phyloP scores from a whole-genome alignment of 352 stramenopile genomes.

The Phytophthora sojae region DNA sequence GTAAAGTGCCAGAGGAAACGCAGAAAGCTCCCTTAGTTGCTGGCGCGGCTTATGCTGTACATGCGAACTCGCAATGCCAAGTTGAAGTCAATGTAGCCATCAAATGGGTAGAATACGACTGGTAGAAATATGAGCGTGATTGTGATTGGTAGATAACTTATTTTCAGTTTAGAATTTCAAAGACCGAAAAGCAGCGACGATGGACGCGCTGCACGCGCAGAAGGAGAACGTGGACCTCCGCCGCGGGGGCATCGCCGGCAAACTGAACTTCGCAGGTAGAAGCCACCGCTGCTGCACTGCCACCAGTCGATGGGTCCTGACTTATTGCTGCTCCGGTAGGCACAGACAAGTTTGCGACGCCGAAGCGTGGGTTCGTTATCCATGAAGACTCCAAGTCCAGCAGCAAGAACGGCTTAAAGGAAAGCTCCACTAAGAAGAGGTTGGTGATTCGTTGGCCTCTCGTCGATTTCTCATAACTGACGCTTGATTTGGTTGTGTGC shows the following conservation, averaged over 20 bases:
- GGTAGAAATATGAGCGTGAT: background rate
- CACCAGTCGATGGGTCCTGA: background rate
- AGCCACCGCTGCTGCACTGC: background rate
- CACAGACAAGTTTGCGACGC: slow-evolving; percentile 31
- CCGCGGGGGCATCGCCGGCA: slow-evolving; percentile 21
- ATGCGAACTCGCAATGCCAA: too few relatives aligned
- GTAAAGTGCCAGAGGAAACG: too few relatives aligned
- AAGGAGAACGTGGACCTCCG: slow-evolving; percentile 78
- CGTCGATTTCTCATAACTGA: background rate
- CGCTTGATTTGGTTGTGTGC: background rate
- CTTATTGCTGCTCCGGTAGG: background rate
- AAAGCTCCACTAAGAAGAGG: slow-evolving; percentile 56
- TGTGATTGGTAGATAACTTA: slow-evolving; percentile 36
- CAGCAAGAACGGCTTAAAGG: slow-evolving; percentile 44
- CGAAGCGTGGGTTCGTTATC: slow-evolving; percentile 49
- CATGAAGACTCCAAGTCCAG: slow-evolving; percentile 52
- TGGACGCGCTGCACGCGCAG: slow-evolving; percentile 69
- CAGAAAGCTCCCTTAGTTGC: too few relatives aligned
- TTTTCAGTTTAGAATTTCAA: slow-evolving; percentile 48
- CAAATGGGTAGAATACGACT: background rate
- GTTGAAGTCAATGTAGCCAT: too few relatives aligned
- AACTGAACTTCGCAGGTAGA: slow-evolving; percentile 43
- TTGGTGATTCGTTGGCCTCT: slow-evolving; percentile 18
- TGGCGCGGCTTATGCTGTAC: too few relatives aligned
- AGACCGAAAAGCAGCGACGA: slow-evolving; percentile 24